Evolutionary conservation across 768 basidiomycete species (phyloP).

Genomic region (Rickenella mellea): DNA sequence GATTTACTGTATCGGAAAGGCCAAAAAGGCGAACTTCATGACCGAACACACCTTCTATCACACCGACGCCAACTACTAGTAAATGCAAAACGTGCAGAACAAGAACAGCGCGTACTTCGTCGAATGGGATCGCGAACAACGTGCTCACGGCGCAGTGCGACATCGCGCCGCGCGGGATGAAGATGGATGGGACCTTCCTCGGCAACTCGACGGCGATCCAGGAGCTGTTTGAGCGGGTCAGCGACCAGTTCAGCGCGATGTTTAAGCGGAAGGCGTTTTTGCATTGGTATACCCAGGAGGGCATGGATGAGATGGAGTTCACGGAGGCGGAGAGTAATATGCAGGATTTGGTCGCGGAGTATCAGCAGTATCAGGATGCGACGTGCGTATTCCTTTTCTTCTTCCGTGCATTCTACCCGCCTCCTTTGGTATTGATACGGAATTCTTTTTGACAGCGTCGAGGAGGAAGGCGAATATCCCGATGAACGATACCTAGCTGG

Average conservation of each 20-base stretch:
- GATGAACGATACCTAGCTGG: conserved; percentile 21
- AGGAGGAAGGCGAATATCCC: conserved; percentile 70
- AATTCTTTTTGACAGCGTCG: conserved; percentile 51
- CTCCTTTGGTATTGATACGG: no score
- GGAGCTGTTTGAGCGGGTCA: conserved; percentile 54
- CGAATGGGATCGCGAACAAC: conserved; percentile 45
- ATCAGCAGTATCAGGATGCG: conserved; percentile 93
- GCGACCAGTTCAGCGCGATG: conserved; percentile 98
- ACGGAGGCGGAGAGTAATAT: conserved; percentile 99
- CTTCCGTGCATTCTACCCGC: not conserved
- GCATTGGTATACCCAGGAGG: conserved; percentile 99
- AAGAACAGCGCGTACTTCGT: conserved; percentile 37
- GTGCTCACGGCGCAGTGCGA: conserved; percentile 37
- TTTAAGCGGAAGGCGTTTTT: conserved; percentile 97
- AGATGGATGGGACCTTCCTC: conserved; percentile 34
- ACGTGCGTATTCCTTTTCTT: conserved; percentile 50
- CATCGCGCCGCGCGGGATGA: conserved; percentile 32
- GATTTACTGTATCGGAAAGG: no score
- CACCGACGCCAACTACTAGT: no score
- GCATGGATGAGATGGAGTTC: conserved; percentile 99
- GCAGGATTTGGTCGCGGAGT: conserved; percentile 97
- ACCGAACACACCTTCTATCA: no score
- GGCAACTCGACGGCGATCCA: conserved; percentile 36
- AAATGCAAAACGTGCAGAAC: conserved; percentile 30
- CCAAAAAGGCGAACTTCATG: no score